Percentiles rank a stretch among this genome's conserved stretches.
phyloP scores from a whole-genome alignment of 1,284 basidiomycete genomes.

The Phellinidium pouzarii region DNA sequence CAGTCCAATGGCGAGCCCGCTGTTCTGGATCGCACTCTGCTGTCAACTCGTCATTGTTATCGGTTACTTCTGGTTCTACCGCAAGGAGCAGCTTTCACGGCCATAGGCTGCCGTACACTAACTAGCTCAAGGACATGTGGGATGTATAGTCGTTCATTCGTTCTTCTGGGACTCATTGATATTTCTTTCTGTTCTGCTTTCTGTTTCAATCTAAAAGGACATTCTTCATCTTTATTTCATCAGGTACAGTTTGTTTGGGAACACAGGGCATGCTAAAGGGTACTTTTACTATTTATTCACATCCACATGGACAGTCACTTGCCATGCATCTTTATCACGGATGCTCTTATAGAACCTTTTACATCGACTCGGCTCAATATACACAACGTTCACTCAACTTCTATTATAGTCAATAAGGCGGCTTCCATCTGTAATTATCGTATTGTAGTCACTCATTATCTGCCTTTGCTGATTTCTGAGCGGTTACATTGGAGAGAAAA shows the following conservation, averaged over 20 bases:
- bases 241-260: neutral
- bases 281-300: neutral
- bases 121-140: neutral
- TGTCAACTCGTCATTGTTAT: constrained; percentile 79
- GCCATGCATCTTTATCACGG: neutral
- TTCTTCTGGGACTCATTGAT: neutral
- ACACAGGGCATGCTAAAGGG: neutral
- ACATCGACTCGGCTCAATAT: too few relatives aligned
- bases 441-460: constrained; percentile 3
- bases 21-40: constrained; percentile 84
- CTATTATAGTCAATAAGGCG: neutral
- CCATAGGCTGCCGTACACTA: constrained; percentile 2
- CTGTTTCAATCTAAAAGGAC: neutral
- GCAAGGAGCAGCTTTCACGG: constrained; percentile 66
- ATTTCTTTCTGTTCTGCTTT: neutral
- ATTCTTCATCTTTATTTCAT: neutral
- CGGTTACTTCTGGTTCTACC: constrained; percentile 94
- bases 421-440: constrained; percentile 4
- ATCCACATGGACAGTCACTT: neutral
- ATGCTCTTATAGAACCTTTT: neutral
- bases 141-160: neutral
- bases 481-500: too few relatives aligned
- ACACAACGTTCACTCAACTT: too few relatives aligned
- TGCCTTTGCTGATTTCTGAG: too few relatives aligned
- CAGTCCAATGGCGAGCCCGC: constrained; percentile 70